These are phyloP conservation scores for Bimuria novae-zelandiae DNA, from an alignment of 2,329 filamentous ascomycete genomes.

Conservation along the genomic window DNA sequence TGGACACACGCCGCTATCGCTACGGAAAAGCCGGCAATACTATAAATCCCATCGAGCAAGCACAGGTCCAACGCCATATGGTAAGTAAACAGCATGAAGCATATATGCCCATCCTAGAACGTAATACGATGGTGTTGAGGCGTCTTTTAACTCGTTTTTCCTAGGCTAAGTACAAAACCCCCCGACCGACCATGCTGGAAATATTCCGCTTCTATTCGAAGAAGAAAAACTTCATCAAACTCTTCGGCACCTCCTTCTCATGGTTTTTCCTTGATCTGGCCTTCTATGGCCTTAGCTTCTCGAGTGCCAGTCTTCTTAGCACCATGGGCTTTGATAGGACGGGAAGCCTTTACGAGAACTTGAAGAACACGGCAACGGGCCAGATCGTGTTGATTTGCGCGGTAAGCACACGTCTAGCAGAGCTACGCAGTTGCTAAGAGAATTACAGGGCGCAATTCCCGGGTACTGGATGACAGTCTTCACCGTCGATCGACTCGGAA, in stretches of 20 bases:
- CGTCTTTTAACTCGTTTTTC: background rate
- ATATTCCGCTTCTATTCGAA: conserved; percentile 71
- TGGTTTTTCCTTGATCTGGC: conserved; percentile 71
- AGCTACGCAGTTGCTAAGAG: background rate
- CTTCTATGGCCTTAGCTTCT: conserved; percentile 66
- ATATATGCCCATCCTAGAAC: too few species aligned
- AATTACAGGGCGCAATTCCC: conserved; percentile 66
- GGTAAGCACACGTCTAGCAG: background rate
- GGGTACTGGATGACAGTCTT: conserved; percentile 83
- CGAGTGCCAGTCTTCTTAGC: conserved; percentile 73
- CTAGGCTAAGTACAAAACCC: conserved; percentile 36
- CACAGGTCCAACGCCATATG: conserved; percentile 55
- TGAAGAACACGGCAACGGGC: conserved; percentile 76
- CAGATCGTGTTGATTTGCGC: conserved; percentile 80
- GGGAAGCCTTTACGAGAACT: conserved; percentile 66
- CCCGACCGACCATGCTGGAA: conserved; percentile 54
- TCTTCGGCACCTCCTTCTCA: conserved; percentile 76
- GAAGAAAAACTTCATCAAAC: conserved; percentile 71
- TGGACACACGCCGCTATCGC: conserved; percentile 75
- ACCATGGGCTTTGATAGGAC: conserved; percentile 73
- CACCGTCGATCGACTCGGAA: conserved; percentile 73
- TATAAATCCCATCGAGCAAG: conserved; percentile 68
- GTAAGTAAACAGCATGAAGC: too few species aligned
- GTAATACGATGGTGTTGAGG: too few species aligned
- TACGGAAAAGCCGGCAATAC: conserved; percentile 61